These are phyloP conservation scores for Helenozyma baotianmanensis DNA, from an alignment of 805 yeast species.

Conservation along the genomic window DNA sequence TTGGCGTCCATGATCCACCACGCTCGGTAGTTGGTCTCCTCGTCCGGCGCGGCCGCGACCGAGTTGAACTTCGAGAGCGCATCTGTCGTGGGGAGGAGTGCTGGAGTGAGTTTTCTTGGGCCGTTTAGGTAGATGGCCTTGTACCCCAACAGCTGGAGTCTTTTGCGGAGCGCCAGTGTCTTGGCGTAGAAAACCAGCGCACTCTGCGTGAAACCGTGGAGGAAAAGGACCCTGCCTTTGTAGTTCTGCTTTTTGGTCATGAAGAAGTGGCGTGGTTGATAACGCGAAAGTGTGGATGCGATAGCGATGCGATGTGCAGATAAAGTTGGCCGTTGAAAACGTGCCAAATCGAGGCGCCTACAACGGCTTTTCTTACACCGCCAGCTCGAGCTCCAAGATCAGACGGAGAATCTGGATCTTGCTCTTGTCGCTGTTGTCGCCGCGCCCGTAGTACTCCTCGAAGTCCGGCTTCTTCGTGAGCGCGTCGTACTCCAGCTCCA, in stretches of 20 bases:
- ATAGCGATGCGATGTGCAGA: too few species aligned
- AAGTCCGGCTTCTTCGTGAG: conserved; percentile 26
- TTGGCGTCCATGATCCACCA: conserved; percentile 73
- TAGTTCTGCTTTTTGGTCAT: background rate
- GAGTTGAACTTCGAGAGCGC: conserved; percentile 47
- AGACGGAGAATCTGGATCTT: conserved; percentile 51
- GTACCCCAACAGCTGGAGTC: conserved; percentile 58
- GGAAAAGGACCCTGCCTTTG: conserved; percentile 62
- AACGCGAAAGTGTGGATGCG: too few species aligned
- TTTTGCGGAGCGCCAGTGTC: conserved; percentile 83
- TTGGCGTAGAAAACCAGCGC: conserved; percentile 82
- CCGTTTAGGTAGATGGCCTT: conserved; percentile 77
- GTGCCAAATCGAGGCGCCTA: too few species aligned
- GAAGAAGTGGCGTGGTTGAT: too few species aligned
- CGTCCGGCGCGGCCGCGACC: conserved; percentile 31
- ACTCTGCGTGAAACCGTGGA: conserved; percentile 89
- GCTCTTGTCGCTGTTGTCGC: conserved; percentile 21
- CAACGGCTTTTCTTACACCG: too few species aligned
- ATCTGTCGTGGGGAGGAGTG: conserved; percentile 71
- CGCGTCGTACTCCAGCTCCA: conserved; percentile 47
- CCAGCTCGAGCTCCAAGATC: conserved; percentile 47
- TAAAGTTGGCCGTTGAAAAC: too few species aligned
- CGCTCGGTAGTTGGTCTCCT: conserved; percentile 42
- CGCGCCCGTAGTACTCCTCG: conserved; percentile 29
- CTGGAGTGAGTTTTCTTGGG: conserved; percentile 59